phyloP scores from a whole-genome alignment of 495 filamentous ascomycete species.

The Neurospora sp. region DNA sequence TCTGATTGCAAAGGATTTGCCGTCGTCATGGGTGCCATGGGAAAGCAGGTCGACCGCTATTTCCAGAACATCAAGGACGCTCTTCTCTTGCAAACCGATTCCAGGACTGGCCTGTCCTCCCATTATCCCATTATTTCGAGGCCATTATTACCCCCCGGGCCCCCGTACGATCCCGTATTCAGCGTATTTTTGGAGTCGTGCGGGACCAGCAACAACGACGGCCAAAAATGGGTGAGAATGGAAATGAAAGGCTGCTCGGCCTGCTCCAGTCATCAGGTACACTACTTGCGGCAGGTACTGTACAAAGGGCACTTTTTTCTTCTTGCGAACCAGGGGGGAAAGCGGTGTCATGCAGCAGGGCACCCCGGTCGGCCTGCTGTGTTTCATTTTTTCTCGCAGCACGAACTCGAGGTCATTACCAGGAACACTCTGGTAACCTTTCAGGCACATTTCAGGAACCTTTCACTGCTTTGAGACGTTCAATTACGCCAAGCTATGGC shows the following conservation, averaged over 20 bases:
- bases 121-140: neutral
- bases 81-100: neutral
- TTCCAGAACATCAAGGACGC: neutral
- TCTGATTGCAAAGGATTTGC: neutral
- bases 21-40: neutral
- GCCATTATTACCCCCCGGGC: neutral
- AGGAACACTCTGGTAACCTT: neutral
- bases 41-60: neutral
- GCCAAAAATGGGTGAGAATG: neutral
- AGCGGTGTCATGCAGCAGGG: conserved; percentile 18
- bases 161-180: neutral
- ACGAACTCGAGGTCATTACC: conserved; percentile 16
- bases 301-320: conserved; percentile 1
- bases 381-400: conserved; percentile 23
- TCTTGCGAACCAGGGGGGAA: conserved; percentile 12
- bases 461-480: conserved; percentile 8
- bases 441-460: conserved; percentile 1
- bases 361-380: conserved; percentile 13
- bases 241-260: neutral
- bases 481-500: conserved; percentile 20
- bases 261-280: neutral
- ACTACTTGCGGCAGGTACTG: conserved; percentile 8
- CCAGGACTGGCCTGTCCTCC: neutral
- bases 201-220: neutral
- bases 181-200: neutral